A percentile compares a stretch with the other conserved stretches of the same genome.
Evolutionary conservation across 371 early-diverging fungal species (phyloP).

Genomic region (Thermomucor indicae-seudaticae): DNA sequence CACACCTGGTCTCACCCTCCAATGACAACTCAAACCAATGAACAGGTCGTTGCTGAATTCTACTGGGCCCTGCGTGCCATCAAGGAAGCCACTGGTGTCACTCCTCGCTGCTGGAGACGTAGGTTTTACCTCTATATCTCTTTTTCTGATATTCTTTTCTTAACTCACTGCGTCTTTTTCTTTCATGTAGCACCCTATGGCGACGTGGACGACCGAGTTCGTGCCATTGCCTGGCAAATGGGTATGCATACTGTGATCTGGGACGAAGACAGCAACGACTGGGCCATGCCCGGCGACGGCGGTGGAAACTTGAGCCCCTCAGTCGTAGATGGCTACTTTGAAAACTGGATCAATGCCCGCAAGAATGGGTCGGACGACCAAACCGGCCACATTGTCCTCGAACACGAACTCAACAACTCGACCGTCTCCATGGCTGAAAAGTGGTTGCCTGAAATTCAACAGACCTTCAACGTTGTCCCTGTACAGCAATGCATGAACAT

Average conservation of each 20-base stretch:
- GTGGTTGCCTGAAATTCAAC: constrained; percentile 43
- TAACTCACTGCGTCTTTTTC: too few relatives aligned
- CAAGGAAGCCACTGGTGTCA: constrained; percentile 50
- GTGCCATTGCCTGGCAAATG: constrained; percentile 50
- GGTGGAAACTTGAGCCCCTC: constrained; percentile 31
- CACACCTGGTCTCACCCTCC: constrained; percentile 62
- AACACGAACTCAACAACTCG: constrained; percentile 47
- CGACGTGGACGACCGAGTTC: constrained; percentile 53
- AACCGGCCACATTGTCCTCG: constrained; percentile 43
- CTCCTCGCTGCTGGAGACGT: constrained; percentile 51
- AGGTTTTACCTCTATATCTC: neutral
- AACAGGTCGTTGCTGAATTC: constrained; percentile 54
- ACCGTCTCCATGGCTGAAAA: constrained; percentile 44
- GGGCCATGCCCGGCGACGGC: constrained; percentile 42
- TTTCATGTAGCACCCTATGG: constrained; percentile 31
- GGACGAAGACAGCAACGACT: constrained; percentile 45
- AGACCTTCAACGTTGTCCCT: constrained; percentile 39
- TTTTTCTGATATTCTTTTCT: neutral
- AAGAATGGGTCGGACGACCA: constrained; percentile 24
- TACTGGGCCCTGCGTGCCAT: constrained; percentile 50
- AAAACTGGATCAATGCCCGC: constrained; percentile 30
- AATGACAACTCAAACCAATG: constrained; percentile 51
- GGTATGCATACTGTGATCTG: constrained; percentile 42
- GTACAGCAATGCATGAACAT: constrained; percentile 48
- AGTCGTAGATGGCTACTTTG: constrained; percentile 37